Conservation (phyloP, 208 protist genomes). For the Crithidia fasciculata region DNA sequence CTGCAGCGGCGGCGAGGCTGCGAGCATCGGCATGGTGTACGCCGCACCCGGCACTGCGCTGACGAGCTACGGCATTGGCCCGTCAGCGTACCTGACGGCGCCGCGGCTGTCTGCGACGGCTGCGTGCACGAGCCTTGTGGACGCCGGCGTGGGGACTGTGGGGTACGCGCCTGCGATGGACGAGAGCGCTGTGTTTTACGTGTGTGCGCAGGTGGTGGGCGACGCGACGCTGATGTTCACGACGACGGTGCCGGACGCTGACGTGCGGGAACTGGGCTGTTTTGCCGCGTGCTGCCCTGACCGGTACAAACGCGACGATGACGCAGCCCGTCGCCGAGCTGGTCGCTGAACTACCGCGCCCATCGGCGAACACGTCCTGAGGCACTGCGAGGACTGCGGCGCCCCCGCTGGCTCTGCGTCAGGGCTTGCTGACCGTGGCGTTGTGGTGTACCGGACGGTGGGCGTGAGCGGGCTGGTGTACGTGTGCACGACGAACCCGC, state of each 20-base stretch:
- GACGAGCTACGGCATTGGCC: slow-evolving; percentile 47
- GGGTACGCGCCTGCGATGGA: slow-evolving; percentile 51
- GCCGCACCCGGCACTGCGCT: slow-evolving; percentile 42
- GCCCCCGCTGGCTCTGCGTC: slow-evolving; percentile 17
- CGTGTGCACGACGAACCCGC: slow-evolving; percentile 51
- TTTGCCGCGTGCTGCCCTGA: slow-evolving; percentile 43
- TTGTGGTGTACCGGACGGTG: slow-evolving; percentile 13
- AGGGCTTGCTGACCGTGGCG: slow-evolving; percentile 9
- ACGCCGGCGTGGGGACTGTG: slow-evolving; percentile 24
- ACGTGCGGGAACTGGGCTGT: slow-evolving; percentile 50
- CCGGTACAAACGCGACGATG: slow-evolving; percentile 38
- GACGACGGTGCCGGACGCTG: slow-evolving; percentile 50
- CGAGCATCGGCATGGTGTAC: slow-evolving; percentile 42
- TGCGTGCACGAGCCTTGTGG: slow-evolving; percentile 36
- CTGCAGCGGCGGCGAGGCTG: slow-evolving; percentile 35
- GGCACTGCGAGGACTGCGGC: slow-evolving; percentile 37
- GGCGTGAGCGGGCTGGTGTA: slow-evolving; percentile 46
- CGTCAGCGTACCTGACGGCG: slow-evolving; percentile 33
- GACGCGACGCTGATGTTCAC: slow-evolving; percentile 53
- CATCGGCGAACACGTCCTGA: slow-evolving; percentile 48
- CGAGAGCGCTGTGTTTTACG: slow-evolving; percentile 52
- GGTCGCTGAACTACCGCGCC: slow-evolving; percentile 61
- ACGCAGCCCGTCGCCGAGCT: slow-evolving; percentile 1
- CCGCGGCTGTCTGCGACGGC: slow-evolving; percentile 39
- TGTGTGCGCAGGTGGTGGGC: slow-evolving; percentile 45